Evolutionary conservation across 2,329 filamentous ascomycete genomes (phyloP).

Genomic region (Diaporthe longicolla): DNA sequence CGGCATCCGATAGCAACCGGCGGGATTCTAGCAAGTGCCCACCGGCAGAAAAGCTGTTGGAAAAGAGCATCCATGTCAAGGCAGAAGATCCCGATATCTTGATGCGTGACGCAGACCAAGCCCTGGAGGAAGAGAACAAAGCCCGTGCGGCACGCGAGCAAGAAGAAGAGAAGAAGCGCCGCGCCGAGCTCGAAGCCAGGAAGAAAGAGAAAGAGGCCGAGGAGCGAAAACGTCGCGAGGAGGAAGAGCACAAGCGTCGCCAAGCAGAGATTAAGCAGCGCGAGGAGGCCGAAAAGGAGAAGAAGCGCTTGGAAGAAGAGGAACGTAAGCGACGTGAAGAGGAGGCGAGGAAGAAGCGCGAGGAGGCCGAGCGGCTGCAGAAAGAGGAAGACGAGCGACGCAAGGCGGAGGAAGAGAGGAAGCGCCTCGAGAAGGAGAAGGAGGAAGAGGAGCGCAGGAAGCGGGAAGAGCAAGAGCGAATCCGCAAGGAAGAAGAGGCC

Average conservation of each 20-base stretch:
- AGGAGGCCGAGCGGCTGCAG: constrained; percentile 54
- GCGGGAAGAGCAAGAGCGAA: constrained; percentile 63
- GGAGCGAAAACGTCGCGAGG: constrained; percentile 51
- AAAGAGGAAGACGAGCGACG: constrained; percentile 47
- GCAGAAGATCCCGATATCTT: constrained; percentile 70
- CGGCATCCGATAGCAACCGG: constrained; percentile 54
- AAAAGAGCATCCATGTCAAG: constrained; percentile 70
- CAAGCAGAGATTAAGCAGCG: constrained; percentile 48
- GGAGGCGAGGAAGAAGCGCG: constrained; percentile 50
- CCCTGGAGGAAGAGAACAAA: constrained; percentile 47
- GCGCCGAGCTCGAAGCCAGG: constrained; percentile 48
- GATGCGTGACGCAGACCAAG: constrained; percentile 63
- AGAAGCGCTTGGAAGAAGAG: constrained; percentile 48
- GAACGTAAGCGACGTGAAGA: constrained; percentile 46
- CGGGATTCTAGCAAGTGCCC: constrained; percentile 58
- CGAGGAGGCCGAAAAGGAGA: constrained; percentile 53
- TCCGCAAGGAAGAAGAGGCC: constrained; percentile 62
- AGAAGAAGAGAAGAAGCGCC: constrained; percentile 49
- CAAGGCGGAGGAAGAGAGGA: constrained; percentile 48
- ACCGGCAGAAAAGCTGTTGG: constrained; percentile 60
- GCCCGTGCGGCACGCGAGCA: constrained; percentile 47
- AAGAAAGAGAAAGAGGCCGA: constrained; percentile 52
- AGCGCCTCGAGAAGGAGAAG: constrained; percentile 59
- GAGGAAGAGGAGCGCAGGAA: constrained; percentile 54
- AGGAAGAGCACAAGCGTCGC: constrained; percentile 49